A percentile compares a stretch with the other conserved stretches of the same genome.
phyloP scores from a whole-genome alignment of 108 stramenopile genomes.

The Asterionellopsis glacialis region DNA sequence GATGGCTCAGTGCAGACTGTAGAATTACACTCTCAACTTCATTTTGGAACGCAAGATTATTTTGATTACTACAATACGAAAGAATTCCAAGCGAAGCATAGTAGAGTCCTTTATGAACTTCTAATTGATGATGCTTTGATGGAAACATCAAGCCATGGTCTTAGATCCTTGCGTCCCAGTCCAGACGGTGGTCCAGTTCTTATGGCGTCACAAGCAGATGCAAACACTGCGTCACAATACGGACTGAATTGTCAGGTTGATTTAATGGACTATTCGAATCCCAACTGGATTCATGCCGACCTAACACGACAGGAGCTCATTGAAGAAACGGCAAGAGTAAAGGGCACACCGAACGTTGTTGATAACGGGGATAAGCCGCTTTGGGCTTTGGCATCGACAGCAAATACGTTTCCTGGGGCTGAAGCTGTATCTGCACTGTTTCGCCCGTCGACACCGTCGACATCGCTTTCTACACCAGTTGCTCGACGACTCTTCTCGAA shows the following conservation, averaged over 20 bases:
- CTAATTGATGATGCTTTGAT: constrained; percentile 56
- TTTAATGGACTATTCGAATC: constrained; percentile 43
- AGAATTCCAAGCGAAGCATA: constrained; percentile 35
- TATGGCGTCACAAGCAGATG: constrained; percentile 53
- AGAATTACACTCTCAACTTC: constrained; percentile 72
- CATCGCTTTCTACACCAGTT: constrained; percentile 15
- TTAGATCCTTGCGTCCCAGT: background rate
- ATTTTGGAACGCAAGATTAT: constrained; percentile 59
- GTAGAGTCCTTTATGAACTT: constrained; percentile 62
- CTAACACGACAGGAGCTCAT: constrained; percentile 67
- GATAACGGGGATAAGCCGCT: constrained; percentile 24
- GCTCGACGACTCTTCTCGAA: constrained; percentile 72
- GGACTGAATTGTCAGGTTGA: constrained; percentile 71
- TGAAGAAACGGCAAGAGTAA: background rate
- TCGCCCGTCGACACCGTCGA: constrained; percentile 41
- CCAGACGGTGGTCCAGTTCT: constrained; percentile 17
- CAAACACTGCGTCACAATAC: constrained; percentile 46
- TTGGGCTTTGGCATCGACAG: constrained; percentile 56
- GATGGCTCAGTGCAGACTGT: constrained; percentile 6
- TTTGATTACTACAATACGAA: constrained; percentile 56
- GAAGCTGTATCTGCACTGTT: constrained; percentile 59
- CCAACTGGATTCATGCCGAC: constrained; percentile 72
- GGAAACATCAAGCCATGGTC: background rate
- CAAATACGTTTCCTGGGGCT: constrained; percentile 36
- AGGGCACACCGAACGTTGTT: background rate